A percentile compares a stretch with the other conserved stretches of the same genome.
phyloP scores from a whole-genome alignment of 2,329 filamentous ascomycete species.

The Fusarium sp. region DNA sequence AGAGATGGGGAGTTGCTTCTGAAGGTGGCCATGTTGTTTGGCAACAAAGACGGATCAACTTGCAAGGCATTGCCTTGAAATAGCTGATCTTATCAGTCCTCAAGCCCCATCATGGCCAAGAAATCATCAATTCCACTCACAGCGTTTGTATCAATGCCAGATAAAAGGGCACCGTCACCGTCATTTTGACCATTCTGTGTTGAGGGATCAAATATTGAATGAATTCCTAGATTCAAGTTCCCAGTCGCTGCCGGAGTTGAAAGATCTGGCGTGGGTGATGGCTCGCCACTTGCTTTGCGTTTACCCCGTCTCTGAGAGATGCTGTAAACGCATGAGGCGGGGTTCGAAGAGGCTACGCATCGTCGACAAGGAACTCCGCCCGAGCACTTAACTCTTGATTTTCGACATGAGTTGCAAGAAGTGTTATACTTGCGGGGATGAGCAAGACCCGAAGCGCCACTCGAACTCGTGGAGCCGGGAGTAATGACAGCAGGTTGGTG shows the following conservation, averaged over 20 bases:
- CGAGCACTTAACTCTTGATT: constrained; percentile 15
- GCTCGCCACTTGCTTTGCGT: neutral
- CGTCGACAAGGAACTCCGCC: constrained; percentile 8
- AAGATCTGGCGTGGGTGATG: accelerated
- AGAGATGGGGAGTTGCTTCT: neutral
- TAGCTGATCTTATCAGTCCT: neutral
- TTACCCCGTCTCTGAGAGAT: constrained; percentile 13
- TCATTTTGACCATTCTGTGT: accelerated
- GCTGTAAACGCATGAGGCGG: constrained; percentile 6
- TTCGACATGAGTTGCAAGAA: constrained; percentile 21
- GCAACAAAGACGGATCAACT: neutral
- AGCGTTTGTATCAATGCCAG: neutral
- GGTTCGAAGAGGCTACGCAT: neutral
- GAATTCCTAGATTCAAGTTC: neutral
- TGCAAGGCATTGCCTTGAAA: neutral
- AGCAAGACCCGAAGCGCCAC: neutral
- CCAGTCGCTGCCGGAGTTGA: neutral
- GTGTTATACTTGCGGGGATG: constrained; percentile 5
- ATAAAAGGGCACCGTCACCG: neutral
- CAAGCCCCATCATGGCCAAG: too few species aligned
- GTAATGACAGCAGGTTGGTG: neutral
- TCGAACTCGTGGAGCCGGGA: neutral
- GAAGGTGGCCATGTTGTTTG: accelerated
- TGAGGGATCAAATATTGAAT: neutral
- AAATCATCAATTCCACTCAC: neutral